Base-by-base conservation (phyloP, 345 rosid species). In the Sonneratia alba region DNA sequence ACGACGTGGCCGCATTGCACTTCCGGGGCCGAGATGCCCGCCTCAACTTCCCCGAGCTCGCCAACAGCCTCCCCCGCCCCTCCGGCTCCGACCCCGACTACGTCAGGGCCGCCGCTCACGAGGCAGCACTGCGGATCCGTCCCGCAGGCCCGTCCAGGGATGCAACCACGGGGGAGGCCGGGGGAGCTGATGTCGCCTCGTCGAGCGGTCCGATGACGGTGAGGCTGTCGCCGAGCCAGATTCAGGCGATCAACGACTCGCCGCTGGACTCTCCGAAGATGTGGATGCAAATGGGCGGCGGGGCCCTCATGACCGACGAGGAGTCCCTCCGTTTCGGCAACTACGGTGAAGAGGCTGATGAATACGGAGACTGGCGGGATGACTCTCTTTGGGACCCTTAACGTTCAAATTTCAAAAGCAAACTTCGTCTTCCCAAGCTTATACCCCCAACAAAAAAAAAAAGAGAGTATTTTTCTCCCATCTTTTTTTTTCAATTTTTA, bases 1-100 rank as follows among this genome's bases (percentile, higher is more conserved):
- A 91, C 45, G 98, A 93, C 70, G 96, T 89, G 4, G 98, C 96
- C 0, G 90, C 97, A 73, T 76, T 91, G 18, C 75, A 97, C 11
- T 85, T 93, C 63, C 91, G 88, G 70, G 97, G 98, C 13, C 70
- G 48, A 27, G 85, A 91, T 0, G 91, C 96, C 40, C 81, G 82
- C 72, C 90, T 93, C 10, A 93, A 93, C 70, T 91, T 93, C 82
- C 98, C 97, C 0, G 85, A 88, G 38, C 79, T 87, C 2, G 88
- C 87, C 47, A 76, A 77, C 12, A 68, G 81, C 68, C 81, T 93
- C 40, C 97, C 98, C 7, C 86, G 88, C 57, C 92, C 96, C 0
- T 86, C 81, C 8, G 43, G 19, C 0, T 84, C 83, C 36, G 49
- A 88, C 0, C 93, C 93, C 0, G 88, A 89, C 74, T 97, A 93